Base-by-base conservation (phyloP, 129 eudicot species). In the Escallonia herrerae region DNA sequence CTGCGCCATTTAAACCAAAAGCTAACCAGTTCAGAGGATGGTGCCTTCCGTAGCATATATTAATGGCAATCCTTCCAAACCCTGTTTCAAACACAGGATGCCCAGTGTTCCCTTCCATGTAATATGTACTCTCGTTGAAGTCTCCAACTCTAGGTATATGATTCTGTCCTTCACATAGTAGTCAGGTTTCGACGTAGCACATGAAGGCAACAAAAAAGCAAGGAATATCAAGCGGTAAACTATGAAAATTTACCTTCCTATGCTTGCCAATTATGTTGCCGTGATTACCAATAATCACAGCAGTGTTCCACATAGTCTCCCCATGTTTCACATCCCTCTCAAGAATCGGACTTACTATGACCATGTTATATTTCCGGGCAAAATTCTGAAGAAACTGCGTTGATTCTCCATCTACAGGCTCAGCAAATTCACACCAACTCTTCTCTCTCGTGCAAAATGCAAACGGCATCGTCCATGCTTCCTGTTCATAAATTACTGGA, bases 391-490 rank as follows among this genome's bases (percentile, higher is more conserved):
- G 87, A 80, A 88, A 93, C 40, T 81, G 83, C 44, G 95, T 93
- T 6, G 98, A 93, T 67, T 93, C 98, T 38, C 98, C 98, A 72
- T 93, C 91, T 56, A 69, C 61, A 41, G 96, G 89, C 83, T 93
- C 98, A 8, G 98, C 95, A 76, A 93, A 93, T 72, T 93, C 98
- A 74, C 98, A 93, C 98, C 98, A 93, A 47, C 86, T 79, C 81
- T 93, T 93, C 84, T 93, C 98, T 43, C 98, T 91, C 53, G 98
- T 93, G 75, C 98, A 93, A 76, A 93, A 93, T 58, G 95, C 98
- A 81, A 93, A 93, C 43, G 98, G 98, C 98, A 93, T 93, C 72
- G 66, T 93, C 98, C 98, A 93, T 41, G 98, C 96, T 65, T 93
- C 98, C 98, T 93, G 76, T 56, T 64, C 15, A 73, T 51, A 8